These are phyloP conservation scores for Pseudogymnoascus sp. DNA, from an alignment of 2,329 filamentous ascomycete genomes.

Conservation along the genomic window DNA sequence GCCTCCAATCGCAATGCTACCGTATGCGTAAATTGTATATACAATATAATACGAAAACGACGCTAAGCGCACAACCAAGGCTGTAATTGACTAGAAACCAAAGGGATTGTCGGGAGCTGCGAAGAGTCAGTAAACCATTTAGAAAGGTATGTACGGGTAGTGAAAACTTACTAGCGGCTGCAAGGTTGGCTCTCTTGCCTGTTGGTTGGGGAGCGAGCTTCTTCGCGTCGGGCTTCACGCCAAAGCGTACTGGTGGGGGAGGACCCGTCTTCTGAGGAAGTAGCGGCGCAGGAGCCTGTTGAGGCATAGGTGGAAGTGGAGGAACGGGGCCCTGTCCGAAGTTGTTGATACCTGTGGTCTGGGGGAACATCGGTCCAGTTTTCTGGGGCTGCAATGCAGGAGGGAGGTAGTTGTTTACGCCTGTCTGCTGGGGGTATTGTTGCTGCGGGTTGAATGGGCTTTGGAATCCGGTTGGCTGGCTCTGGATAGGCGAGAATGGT, in stretches of 20 bases:
- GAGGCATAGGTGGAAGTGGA: slow-evolving; percentile 44
- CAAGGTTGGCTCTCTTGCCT: slow-evolving; percentile 79
- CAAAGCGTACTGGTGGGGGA: slow-evolving; percentile 80
- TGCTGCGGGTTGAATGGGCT: slow-evolving; percentile 33
- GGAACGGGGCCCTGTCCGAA: slow-evolving; percentile 38
- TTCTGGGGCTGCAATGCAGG: slow-evolving; percentile 51
- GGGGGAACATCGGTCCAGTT: slow-evolving; percentile 45
- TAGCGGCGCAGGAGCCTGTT: slow-evolving; percentile 51
- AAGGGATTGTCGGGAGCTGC: slow-evolving; percentile 62
- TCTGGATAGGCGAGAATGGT: slow-evolving; percentile 41
- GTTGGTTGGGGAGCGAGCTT: slow-evolving; percentile 80
- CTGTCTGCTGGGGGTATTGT: slow-evolving; percentile 30
- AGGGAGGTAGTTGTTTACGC: slow-evolving; percentile 50
- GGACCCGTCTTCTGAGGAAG: slow-evolving; percentile 77
- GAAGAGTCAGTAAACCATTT: slow-evolving; percentile 14
- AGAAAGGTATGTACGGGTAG: slow-evolving; percentile 6
- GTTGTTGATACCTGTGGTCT: slow-evolving; percentile 42
- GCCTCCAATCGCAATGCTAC: slow-evolving; percentile 3
- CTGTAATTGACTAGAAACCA: slow-evolving; percentile 44
- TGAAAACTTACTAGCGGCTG: slow-evolving; percentile 81
- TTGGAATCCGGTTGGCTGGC: slow-evolving; percentile 39
- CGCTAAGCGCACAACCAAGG: neutral
- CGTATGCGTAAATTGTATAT: slow-evolving; percentile 3
- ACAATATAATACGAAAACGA: slow-evolving; percentile 8
- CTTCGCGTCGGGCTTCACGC: slow-evolving; percentile 62